Evolutionary conservation across 345 rosid species (phyloP).

Genomic region (Populus simonii): DNA sequence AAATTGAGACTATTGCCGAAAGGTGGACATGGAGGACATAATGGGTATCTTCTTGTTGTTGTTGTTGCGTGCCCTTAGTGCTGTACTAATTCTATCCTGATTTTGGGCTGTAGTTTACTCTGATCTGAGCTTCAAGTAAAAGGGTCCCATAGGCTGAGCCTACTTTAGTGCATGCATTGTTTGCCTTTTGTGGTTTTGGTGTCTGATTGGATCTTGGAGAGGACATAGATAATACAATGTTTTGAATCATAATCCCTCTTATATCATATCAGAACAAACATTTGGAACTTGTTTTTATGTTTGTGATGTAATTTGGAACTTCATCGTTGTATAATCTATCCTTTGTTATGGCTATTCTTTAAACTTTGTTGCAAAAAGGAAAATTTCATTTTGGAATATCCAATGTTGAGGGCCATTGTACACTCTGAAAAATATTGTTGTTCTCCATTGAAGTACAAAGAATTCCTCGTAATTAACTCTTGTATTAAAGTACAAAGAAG

Average conservation of each 20-base stretch:
- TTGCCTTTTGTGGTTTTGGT: background rate
- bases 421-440: too few species aligned
- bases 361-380: background rate
- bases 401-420: too few species aligned
- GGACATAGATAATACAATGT: background rate
- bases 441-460: too few species aligned
- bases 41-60: conserved; percentile 51
- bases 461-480: background rate
- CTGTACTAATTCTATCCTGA: background rate
- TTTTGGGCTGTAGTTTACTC: background rate
- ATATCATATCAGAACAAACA: background rate
- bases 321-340: too few species aligned
- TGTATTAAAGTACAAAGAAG: background rate
- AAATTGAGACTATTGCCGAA: conserved; percentile 86
- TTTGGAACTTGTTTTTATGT: too few species aligned
- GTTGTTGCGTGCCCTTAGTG: background rate
- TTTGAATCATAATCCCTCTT: background rate
- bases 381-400: too few species aligned
- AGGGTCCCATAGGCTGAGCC: too few species aligned
- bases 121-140: too few species aligned
- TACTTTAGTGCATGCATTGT: too few species aligned
- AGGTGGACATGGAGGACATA: conserved; percentile 99
- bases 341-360: too few species aligned
- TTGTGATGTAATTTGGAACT: too few species aligned
- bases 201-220: background rate